Evolutionary conservation across 331 rosid genomes (phyloP).

Genomic region (Dryas integrifolia): DNA sequence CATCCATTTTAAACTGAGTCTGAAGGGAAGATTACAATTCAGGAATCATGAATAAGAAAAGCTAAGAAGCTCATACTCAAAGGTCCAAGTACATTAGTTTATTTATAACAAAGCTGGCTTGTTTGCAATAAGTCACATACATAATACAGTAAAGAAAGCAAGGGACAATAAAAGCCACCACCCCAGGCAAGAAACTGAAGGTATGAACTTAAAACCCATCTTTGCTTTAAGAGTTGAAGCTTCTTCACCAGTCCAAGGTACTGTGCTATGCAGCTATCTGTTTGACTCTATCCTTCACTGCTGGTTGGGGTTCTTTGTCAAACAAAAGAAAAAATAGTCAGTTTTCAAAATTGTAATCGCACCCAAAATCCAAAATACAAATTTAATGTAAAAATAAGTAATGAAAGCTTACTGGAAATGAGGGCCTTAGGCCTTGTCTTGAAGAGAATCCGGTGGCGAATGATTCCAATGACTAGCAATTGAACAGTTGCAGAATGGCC

Average conservation of each 20-base stretch:
- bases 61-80: too few species aligned
- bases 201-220: too few species aligned
- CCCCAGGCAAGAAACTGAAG: too few species aligned
- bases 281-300: constrained; percentile 39
- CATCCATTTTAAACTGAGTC: neutral
- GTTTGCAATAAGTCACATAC: neutral
- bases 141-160: neutral
- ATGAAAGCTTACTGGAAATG: constrained; percentile 57
- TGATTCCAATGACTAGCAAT: constrained; percentile 69
- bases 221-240: too few species aligned
- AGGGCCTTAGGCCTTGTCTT: constrained; percentile 84
- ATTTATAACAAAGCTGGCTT: neutral
- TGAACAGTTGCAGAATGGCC: constrained; percentile 35
- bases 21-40: neutral
- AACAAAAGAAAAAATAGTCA: constrained; percentile 14
- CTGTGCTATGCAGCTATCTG: constrained; percentile 15
- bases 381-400: neutral
- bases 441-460: constrained; percentile 72
- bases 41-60: neutral
- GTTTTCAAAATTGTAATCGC: neutral
- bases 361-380: neutral
- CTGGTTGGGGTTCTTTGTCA: constrained; percentile 44
- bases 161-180: too few species aligned
- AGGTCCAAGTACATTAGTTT: too few species aligned
- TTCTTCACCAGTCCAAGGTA: too few species aligned